Percentiles rank a stretch among this genome's conserved stretches.
Conservation (phyloP, 148 eudicot species). For the Cornus florida region DNA sequence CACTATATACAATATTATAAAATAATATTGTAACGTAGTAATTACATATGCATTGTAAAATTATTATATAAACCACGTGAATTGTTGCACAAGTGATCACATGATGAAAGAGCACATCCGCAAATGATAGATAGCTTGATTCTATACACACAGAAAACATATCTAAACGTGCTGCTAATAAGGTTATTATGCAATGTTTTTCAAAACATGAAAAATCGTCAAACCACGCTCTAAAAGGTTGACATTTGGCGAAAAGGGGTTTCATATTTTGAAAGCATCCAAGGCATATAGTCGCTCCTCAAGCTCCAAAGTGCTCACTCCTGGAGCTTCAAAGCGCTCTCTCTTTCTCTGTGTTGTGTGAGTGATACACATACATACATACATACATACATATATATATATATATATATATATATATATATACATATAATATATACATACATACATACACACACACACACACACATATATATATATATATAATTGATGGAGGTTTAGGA, state of each 20-base stretch:
- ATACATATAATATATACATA: not conserved
- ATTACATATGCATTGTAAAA: too few relatives aligned
- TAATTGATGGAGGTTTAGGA: slow-evolving; percentile 5
- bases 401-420: slow-evolving; percentile 8
- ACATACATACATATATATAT: not conserved
- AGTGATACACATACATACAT: not conserved
- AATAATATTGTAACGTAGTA: too few relatives aligned
- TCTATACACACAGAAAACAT: too few relatives aligned
- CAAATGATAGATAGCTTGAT: too few relatives aligned
- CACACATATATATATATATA: not conserved
- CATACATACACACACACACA: not conserved
- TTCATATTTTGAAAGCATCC: slow-evolving; percentile 31
- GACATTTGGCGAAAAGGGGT: slow-evolving; percentile 37
- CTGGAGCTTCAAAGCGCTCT: not conserved
- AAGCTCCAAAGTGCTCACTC: not conserved
- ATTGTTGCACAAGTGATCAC: too few relatives aligned
- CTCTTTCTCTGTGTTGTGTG: not conserved
- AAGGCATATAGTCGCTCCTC: slow-evolving; percentile 18
- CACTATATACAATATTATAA: too few relatives aligned
- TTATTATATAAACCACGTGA: too few relatives aligned
- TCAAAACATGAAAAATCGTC: too few relatives aligned
- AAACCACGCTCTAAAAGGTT: slow-evolving; percentile 19
- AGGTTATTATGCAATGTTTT: too few relatives aligned
- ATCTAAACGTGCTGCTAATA: too few relatives aligned
- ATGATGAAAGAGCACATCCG: too few relatives aligned